Conservation (phyloP, 2,329 filamentous ascomycete genomes). For the Tolypocladium ovalisporum region DNA sequence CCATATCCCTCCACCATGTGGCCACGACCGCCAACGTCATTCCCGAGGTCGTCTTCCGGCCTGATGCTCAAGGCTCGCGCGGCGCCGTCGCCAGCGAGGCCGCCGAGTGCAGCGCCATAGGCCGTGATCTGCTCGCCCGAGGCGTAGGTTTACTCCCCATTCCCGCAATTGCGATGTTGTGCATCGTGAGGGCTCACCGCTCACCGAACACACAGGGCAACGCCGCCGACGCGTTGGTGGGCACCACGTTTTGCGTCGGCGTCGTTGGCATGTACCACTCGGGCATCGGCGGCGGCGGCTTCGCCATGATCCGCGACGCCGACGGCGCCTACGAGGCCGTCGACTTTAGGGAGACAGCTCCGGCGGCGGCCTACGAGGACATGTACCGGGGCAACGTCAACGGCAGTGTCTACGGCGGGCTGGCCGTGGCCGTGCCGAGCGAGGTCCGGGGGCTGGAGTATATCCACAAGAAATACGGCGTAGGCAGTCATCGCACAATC, state of each 20-base stretch:
- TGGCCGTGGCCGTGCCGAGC: conserved; percentile 62
- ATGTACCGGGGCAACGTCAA: conserved; percentile 70
- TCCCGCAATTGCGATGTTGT: neutral
- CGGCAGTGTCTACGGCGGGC: conserved; percentile 59
- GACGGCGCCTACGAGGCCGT: conserved; percentile 75
- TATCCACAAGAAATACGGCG: conserved; percentile 62
- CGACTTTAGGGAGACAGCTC: conserved; percentile 84
- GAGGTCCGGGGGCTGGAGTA: conserved; percentile 72
- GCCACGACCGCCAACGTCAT: conserved; percentile 4
- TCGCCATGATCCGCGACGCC: conserved; percentile 66
- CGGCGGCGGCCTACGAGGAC: conserved; percentile 66
- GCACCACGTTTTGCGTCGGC: conserved; percentile 64
- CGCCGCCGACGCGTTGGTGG: conserved; percentile 66
- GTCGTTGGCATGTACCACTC: conserved; percentile 68
- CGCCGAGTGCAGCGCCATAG: conserved; percentile 57
- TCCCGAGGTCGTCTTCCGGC: conserved; percentile 12
- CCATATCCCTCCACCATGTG: neutral
- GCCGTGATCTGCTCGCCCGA: conserved; percentile 46
- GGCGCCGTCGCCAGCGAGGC: conserved; percentile 65
- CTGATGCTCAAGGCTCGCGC: conserved; percentile 8
- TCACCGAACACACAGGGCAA: conserved; percentile 42
- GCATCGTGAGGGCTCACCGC: neutral
- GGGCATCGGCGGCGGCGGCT: conserved; percentile 84
- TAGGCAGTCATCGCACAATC: conserved; percentile 12
- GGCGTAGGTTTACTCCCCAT: conserved; percentile 34